A percentile compares a stretch with the other conserved stretches of the same genome.
Evolutionary conservation across 805 yeast genomes (phyloP).

Genomic region (Pichia californica): DNA sequence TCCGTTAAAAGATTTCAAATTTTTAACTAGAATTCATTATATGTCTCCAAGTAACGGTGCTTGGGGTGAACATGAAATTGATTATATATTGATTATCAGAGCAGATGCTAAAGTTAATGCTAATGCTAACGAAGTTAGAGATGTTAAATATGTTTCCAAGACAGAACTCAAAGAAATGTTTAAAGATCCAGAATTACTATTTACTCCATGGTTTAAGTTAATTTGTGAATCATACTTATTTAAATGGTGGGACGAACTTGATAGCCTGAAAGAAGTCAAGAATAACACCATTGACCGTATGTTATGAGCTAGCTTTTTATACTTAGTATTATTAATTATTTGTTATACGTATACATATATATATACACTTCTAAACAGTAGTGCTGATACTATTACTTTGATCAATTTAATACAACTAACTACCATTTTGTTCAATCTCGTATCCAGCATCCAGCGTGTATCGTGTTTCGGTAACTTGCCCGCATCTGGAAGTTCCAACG

Average conservation of each 20-base stretch:
- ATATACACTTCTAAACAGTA: too few species aligned
- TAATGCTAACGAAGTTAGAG: constrained; percentile 83
- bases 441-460: too few species aligned
- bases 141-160: constrained; percentile 64
- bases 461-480: too few species aligned
- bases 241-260: constrained; percentile 87
- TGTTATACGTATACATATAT: too few species aligned
- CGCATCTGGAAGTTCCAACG: too few species aligned
- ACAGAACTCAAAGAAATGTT: constrained; percentile 72
- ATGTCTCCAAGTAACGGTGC: constrained; percentile 71
- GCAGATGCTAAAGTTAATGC: constrained; percentile 43
- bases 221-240: constrained; percentile 88
- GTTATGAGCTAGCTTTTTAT: constrained; percentile 22
- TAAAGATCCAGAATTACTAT: constrained; percentile 49
- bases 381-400: too few species aligned
- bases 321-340: too few species aligned
- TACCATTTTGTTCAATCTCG: too few species aligned
- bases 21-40: constrained; percentile 90
- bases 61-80: constrained; percentile 99
- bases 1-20: constrained; percentile 66
- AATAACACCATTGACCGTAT: constrained; percentile 45
- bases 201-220: constrained; percentile 98
- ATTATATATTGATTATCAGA: constrained; percentile 78
- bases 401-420: too few species aligned
- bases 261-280: constrained; percentile 45